Evolutionary conservation across 2,329 filamentous ascomycete genomes (phyloP), one percentile per base, ranked within the genome.

Genomic region (Arthroderma sp.): DNA sequence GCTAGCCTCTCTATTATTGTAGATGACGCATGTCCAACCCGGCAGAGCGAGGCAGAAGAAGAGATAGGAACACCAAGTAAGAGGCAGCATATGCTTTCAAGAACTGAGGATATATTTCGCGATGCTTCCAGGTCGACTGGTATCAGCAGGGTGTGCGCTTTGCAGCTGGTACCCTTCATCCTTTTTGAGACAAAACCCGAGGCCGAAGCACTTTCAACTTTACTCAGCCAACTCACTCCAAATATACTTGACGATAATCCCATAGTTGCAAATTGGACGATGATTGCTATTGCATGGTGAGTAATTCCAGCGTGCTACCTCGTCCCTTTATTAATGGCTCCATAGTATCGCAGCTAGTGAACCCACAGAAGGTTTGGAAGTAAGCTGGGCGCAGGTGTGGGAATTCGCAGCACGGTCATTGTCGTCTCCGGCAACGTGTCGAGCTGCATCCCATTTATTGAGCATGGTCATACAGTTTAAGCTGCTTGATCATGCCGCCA

Each of bases 221-320:
- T 82, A 3, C 57, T 91, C 2, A 68, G 72, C 6, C 72, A 74
- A 37, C 64, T 93, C 10, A 65, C 71, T 10, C 61, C 66, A 7
- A 70, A 74, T 43, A 75, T 83, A 37, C 71, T 75, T 6, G 83
- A 91, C 56, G 88, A 94, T 54, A 79, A 82, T 52, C 65, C 67
- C 9, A 62, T 64, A 6, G 68, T 81, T 36, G 75, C 80, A 5
- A 85, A 80, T 0, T 98, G 91, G 91, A 82, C 86, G 11, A 78
- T 94, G 68, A 62, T 95, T 43, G 82, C 80, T n/a, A 77, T 86
- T 57, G 72, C 85, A 50, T 85, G 83, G 86, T 88, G 67, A 58
- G 72, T 63, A 27, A 34, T 3, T 9, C 44, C 37, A 40, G 33
- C 29, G 38, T 15, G 42, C 5, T 27, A 8, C 10, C 33, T 22